Evolutionary conservation across 768 basidiomycete genomes (phyloP).

Genomic region (Phallus indusiatus): DNA sequence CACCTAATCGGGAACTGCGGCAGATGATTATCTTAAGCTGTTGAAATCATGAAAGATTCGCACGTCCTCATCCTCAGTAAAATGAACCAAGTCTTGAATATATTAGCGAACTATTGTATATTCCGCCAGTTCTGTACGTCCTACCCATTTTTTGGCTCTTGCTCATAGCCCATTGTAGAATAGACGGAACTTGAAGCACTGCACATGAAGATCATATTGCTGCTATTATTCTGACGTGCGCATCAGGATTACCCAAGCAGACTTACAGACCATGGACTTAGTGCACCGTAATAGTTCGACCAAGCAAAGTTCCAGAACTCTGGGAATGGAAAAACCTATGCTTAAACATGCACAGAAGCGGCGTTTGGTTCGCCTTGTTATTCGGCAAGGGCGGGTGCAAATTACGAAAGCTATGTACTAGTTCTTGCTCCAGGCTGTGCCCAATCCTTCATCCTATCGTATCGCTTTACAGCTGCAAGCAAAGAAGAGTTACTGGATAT

Average conservation of each 20-base stretch:
- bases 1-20: constrained; percentile 91
- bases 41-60: constrained; percentile 80
- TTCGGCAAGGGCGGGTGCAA: constrained; percentile 88
- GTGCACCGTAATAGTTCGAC: constrained; percentile 95
- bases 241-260: constrained; percentile 92
- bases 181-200: constrained; percentile 91
- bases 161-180: constrained; percentile 83
- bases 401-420: constrained; percentile 56
- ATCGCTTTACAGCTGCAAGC: constrained; percentile 50
- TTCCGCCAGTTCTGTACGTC: constrained; percentile 79
- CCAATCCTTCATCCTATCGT: not conserved
- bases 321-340: constrained; percentile 93
- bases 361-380: constrained; percentile 89
- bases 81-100: constrained; percentile 97
- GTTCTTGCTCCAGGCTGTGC: not conserved
- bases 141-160: not conserved
- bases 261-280: constrained; percentile 97
- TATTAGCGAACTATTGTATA: constrained; percentile 93
- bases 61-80: constrained; percentile 96
- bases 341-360: constrained; percentile 92
- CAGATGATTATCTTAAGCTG: constrained; percentile 98
- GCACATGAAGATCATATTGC: constrained; percentile 93
- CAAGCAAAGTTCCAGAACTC: constrained; percentile 80
- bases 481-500: constrained; percentile 97
- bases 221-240: constrained; percentile 50